Percentiles rank a stretch among this genome's conserved stretches.
phyloP scores from a whole-genome alignment of 495 filamentous ascomycete genomes.

The Penicillium turbatum region DNA sequence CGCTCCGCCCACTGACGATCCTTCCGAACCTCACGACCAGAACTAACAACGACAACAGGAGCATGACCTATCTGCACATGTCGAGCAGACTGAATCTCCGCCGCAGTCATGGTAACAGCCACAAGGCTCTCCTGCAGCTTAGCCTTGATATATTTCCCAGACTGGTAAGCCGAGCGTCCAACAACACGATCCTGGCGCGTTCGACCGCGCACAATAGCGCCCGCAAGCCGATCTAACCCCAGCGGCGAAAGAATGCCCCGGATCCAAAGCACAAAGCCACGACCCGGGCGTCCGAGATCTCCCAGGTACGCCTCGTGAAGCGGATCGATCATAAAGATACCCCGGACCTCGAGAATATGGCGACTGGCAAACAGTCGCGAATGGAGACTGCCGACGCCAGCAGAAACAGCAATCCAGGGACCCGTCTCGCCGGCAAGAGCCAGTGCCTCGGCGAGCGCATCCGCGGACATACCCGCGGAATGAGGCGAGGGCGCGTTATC shows the following conservation, averaged over 20 bases:
- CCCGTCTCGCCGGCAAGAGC: conserved; percentile 74
- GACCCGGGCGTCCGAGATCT: conserved; percentile 56
- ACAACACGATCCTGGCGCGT: conserved; percentile 79
- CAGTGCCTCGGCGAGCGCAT: conserved; percentile 80
- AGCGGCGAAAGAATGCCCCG: conserved; percentile 80
- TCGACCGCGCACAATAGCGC: conserved; percentile 73
- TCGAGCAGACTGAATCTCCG: conserved; percentile 70
- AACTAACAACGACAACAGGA: conserved; percentile 78
- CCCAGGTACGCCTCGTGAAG: conserved; percentile 80
- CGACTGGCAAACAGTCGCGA: conserved; percentile 83
- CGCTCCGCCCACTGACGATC: conserved; percentile 69
- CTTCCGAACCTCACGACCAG: conserved; percentile 53
- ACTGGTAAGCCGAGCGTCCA: conserved; percentile 71
- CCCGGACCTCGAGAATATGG: conserved; percentile 64
- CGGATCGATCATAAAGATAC: conserved; percentile 81
- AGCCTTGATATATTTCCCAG: conserved; percentile 75
- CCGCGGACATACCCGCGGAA: conserved; percentile 83
- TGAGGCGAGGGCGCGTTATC: conserved; percentile 93
- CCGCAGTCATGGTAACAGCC: conserved; percentile 72
- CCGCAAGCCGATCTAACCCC: conserved; percentile 72
- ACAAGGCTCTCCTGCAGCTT: conserved; percentile 92
- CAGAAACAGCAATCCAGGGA: conserved; percentile 71
- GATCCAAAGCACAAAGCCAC: conserved; percentile 82
- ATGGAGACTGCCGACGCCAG: conserved; percentile 80
- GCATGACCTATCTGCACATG: conserved; percentile 71